Base-by-base conservation (phyloP, 257 asterid genomes). In the Solanum tacnaense region DNA sequence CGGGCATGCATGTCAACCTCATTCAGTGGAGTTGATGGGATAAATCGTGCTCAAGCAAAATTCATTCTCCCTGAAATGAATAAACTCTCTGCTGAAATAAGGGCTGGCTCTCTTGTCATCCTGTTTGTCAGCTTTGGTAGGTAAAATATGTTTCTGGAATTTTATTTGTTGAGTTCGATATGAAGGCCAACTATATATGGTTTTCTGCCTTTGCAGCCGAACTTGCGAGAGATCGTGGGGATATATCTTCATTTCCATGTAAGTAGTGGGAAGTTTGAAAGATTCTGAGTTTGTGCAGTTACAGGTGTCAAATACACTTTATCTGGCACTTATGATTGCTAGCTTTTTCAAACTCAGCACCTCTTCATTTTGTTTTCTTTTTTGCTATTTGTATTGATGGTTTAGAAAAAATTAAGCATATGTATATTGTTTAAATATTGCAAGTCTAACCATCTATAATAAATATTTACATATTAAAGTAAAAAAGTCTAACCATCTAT, bases 71-170 rank as follows among this genome's bases (percentile, higher is more conserved):
- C 99, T 87, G 98, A 96, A 92, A 91, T 96, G 84, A 92, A 91
- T 91, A 96, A 94, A 89, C 91, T 97, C 74, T 93, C 97, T 49
- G 90, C 93, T 73, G 98, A 95, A 90, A 92, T 94, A 89, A 94
- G 90, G 89, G 92, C 95, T 46, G 96, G 96, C 38, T 90, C 99
- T 91, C 97, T 95, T 91, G 92, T 94, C 67, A 92, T 97, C 87
- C 92, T 96, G 93, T 95, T 97, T 90, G 89, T 97, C 70, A 96
- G 98, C 90, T 90, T 94, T 79, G 98, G 99, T 97, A 94, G 90
- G 95, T 67, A 16, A 72, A 70, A 70, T 8, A 18, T 49, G 76
- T 67, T 85, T 65, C 81, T 85, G 46, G 23, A 56, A 84, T 67
- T 89, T 90, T 88, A 84, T 85, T 81, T 49, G 49, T 52, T 88